A percentile compares a stretch with the other conserved stretches of the same genome.
These are phyloP conservation scores for Wickerhamiella galacta DNA, from an alignment of 805 yeast species.

Conservation along the genomic window DNA sequence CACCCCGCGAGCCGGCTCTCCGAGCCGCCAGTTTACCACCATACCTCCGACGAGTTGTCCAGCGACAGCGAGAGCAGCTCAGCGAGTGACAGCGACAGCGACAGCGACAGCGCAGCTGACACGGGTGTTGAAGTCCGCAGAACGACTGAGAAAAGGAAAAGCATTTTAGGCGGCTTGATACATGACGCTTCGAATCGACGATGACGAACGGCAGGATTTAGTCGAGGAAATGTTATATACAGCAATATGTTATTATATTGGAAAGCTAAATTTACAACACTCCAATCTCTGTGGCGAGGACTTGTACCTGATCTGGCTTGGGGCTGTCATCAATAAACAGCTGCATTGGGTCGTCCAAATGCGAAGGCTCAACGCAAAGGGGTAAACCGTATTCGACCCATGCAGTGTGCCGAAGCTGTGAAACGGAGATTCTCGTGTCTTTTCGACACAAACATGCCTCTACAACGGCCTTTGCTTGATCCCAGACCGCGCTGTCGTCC, in stretches of 20 bases:
- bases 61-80: background rate
- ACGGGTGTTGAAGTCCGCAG: no score
- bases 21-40: no score
- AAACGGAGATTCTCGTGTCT: constrained; percentile 27
- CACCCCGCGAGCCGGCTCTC: no score
- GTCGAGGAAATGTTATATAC: background rate
- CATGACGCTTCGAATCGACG: background rate
- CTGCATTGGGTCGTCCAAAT: background rate
- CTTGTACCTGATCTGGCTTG: background rate
- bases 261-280: background rate
- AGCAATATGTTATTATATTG: background rate
- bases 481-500: constrained; percentile 28
- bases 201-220: background rate
- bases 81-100: background rate
- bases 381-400: constrained; percentile 22
- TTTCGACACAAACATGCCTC: constrained; percentile 32
- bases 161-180: background rate
- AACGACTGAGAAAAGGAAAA: background rate
- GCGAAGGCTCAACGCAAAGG: background rate
- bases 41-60: constrained; percentile 1
- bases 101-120: constrained; percentile 1
- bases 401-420: constrained; percentile 20
- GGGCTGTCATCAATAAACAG: background rate
- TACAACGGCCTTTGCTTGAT: constrained; percentile 34
- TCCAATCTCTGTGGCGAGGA: background rate